Percentiles rank a stretch among this genome's conserved stretches.
Conservation (phyloP, 768 basidiomycete species). For the Pleurotus pulmonarius region DNA sequence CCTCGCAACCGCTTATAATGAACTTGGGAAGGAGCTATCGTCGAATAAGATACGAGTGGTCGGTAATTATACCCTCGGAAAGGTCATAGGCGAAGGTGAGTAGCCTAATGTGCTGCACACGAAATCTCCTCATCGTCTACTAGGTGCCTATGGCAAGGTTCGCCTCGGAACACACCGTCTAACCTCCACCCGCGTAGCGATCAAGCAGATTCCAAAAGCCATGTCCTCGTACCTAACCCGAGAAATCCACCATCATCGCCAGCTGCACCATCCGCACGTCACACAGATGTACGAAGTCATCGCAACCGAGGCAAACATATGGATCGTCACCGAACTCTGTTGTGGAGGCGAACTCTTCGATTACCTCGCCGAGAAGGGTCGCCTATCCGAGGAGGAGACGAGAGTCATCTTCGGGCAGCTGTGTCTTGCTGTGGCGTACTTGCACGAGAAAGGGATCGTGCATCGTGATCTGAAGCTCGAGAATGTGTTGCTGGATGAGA, state of each 20-base stretch:
- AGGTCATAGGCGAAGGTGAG: conserved; percentile 92
- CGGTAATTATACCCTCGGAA: conserved; percentile 92
- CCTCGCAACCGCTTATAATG: conserved; percentile 94
- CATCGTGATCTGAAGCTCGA: conserved; percentile 97
- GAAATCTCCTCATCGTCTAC: background rate
- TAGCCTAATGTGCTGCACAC: conserved; percentile 10
- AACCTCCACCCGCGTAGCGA: conserved; percentile 87
- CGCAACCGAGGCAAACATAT: conserved; percentile 92
- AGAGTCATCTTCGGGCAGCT: conserved; percentile 93
- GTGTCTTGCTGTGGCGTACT: conserved; percentile 87
- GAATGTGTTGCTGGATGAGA: conserved; percentile 89
- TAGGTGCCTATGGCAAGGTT: conserved; percentile 95
- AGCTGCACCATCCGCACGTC: conserved; percentile 92
- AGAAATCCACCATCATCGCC: conserved; percentile 98
- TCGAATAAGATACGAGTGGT: conserved; percentile 87
- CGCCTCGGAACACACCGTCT: conserved; percentile 92
- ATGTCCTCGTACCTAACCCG: conserved; percentile 89
- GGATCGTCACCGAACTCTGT: conserved; percentile 97
- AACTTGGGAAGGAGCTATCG: conserved; percentile 94
- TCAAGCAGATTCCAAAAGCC: conserved; percentile 97
- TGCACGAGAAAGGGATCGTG: conserved; percentile 90
- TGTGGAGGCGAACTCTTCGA: conserved; percentile 97
- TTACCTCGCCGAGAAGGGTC: conserved; percentile 93
- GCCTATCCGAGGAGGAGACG: conserved; percentile 81
- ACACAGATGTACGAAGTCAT: conserved; percentile 97